Conservation (phyloP, 148 eudicot species). For the Suaeda aralocaspica region DNA sequence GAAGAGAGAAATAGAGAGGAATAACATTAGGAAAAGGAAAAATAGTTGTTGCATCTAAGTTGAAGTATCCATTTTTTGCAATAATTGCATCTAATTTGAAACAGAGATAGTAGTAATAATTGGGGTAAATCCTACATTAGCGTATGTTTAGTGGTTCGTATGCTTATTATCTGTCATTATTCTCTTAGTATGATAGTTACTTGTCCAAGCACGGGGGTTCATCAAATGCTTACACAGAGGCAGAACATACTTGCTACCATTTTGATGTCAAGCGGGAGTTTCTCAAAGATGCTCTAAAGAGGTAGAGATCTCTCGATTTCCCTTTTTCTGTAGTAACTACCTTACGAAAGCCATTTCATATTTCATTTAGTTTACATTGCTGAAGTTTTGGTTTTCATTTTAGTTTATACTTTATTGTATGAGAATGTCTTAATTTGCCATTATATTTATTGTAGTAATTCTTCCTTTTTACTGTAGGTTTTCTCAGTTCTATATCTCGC, state of each 20-base stretch:
- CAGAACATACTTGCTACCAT: conserved; percentile 91
- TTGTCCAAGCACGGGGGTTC: conserved; percentile 97
- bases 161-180: neutral
- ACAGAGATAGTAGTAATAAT: too few species aligned
- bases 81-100: too few species aligned
- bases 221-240: conserved; percentile 97
- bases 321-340: neutral
- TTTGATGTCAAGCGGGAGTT: conserved; percentile 87
- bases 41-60: too few species aligned
- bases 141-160: neutral
- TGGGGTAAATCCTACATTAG: too few species aligned
- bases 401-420: neutral
- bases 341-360: too few species aligned
- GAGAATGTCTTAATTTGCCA: neutral
- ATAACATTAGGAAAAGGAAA: too few species aligned
- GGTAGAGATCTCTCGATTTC: conserved; percentile 10
- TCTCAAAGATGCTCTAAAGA: conserved; percentile 69
- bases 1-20: too few species aligned
- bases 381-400: too few species aligned
- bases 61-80: too few species aligned
- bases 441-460: neutral
- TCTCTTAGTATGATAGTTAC: conserved; percentile 86
- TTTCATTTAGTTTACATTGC: too few species aligned
- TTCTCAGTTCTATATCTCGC: conserved; percentile 84
- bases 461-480: conserved; percentile 41